These are phyloP conservation scores for Solanum hybrid DNA, from an alignment of 305 asterid species.

Conservation along the genomic window DNA sequence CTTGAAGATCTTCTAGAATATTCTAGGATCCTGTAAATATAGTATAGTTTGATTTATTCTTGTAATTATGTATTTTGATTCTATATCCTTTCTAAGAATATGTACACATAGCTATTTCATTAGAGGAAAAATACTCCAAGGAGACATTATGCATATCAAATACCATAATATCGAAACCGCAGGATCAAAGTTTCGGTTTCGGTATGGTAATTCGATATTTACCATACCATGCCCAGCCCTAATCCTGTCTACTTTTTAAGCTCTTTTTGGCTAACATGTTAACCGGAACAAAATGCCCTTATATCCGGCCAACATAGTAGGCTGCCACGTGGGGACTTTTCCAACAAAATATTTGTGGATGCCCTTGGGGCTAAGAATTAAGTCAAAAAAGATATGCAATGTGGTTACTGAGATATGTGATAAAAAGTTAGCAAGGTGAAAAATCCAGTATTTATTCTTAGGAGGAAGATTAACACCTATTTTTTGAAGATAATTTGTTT, in stretches of 20 bases:
- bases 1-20: background rate
- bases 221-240: background rate
- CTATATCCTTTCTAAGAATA: background rate
- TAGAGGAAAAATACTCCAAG: background rate
- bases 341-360: background rate
- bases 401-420: background rate
- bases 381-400: background rate
- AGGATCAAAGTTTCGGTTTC: background rate
- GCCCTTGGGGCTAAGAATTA: background rate
- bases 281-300: background rate
- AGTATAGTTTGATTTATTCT: background rate
- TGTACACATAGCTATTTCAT: background rate
- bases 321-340: background rate
- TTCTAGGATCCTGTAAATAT: background rate
- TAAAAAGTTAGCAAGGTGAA: background rate
- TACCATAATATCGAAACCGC: background rate
- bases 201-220: background rate
- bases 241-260: background rate
- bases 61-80: background rate
- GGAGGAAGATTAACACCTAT: background rate
- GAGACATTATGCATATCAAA: background rate
- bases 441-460: background rate
- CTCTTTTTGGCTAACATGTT: background rate
- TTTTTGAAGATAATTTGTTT: background rate
- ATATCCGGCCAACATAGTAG: background rate